These are phyloP conservation scores for Lyophyllum atratum DNA, from an alignment of 768 basidiomycete genomes.

Conservation along the genomic window DNA sequence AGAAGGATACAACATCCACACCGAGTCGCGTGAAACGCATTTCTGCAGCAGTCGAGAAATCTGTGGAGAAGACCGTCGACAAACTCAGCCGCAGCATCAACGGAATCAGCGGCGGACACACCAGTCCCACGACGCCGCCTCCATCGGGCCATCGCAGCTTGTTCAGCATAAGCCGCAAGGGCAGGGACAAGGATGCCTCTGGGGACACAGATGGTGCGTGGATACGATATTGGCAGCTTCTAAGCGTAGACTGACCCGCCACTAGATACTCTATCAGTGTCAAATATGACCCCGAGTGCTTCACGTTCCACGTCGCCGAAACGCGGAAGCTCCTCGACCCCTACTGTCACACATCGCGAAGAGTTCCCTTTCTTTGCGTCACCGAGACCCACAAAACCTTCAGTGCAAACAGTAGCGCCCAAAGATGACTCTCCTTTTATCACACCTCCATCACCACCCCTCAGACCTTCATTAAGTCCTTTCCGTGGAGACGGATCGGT, in stretches of 20 bases:
- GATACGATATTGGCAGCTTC: constrained; percentile 2
- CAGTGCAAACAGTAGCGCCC: constrained; percentile 4
- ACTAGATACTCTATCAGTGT: constrained; percentile 24
- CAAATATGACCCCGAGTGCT: constrained; percentile 32
- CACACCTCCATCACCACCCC: constrained; percentile 67
- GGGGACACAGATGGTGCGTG: constrained; percentile 32
- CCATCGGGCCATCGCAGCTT: constrained; percentile 47
- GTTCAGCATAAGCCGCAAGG: constrained; percentile 57
- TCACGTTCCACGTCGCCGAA: constrained; percentile 32
- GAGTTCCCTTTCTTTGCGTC: constrained; percentile 47
- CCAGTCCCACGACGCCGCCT: constrained; percentile 30
- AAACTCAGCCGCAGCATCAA: constrained; percentile 64
- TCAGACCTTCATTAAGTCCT: constrained; percentile 48
- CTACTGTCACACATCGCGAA: constrained; percentile 31
- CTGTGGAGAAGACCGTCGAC: constrained; percentile 59
- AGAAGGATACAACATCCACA: constrained; percentile 30
- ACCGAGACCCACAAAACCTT: constrained; percentile 12
- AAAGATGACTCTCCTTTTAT: constrained; percentile 60
- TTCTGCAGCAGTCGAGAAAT: constrained; percentile 47
- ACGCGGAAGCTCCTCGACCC: constrained; percentile 10
- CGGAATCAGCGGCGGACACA: constrained; percentile 34
- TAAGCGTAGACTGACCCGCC: constrained; percentile 6
- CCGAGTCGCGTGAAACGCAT: constrained; percentile 54
- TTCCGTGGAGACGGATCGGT: constrained; percentile 77
- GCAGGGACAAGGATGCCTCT: constrained; percentile 45